Evolutionary conservation across 1,139 yeast genomes (phyloP).

Genomic region (Taphrina flavorubra): DNA sequence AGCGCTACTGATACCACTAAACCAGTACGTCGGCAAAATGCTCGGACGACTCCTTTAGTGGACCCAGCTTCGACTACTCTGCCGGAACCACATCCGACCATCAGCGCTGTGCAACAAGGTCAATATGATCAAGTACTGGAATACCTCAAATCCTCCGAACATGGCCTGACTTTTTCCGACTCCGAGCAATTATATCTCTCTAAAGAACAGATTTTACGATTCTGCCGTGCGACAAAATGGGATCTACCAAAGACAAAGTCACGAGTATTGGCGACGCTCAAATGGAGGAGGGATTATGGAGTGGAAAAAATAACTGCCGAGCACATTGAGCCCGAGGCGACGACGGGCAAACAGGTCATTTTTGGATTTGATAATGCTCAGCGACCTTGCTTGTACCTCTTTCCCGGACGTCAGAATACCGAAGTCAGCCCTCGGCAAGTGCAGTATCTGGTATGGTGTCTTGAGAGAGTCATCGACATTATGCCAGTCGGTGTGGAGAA

Average conservation of each 20-base stretch:
- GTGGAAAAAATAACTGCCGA: conserved; percentile 59
- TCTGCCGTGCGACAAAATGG: conserved; percentile 93
- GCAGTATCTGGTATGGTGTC: conserved; percentile 87
- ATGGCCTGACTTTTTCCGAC: conserved; percentile 27
- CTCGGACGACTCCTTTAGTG: conserved; percentile 7
- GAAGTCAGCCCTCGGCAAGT: conserved; percentile 84
- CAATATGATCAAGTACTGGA: conserved; percentile 13
- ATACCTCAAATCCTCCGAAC: conserved; percentile 13
- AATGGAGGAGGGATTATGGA: conserved; percentile 94
- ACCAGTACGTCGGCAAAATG: conserved; percentile 10
- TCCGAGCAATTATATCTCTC: conserved; percentile 55
- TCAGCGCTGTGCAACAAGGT: conserved; percentile 10
- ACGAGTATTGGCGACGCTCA: conserved; percentile 73
- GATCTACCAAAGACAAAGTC: conserved; percentile 68
- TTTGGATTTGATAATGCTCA: conserved; percentile 87
- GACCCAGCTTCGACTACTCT: conserved; percentile 7
- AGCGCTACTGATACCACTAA: background rate
- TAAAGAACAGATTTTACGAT: conserved; percentile 83
- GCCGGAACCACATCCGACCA: background rate
- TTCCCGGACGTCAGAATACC: conserved; percentile 94
- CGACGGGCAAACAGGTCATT: conserved; percentile 85
- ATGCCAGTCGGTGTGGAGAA: conserved; percentile 98
- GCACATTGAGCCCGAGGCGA: conserved; percentile 53
- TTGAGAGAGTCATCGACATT: conserved; percentile 85
- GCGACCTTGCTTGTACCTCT: conserved; percentile 85